Base-by-base conservation (phyloP, 495 filamentous ascomycete species). In the Penicillium macrosclerotiorum region DNA sequence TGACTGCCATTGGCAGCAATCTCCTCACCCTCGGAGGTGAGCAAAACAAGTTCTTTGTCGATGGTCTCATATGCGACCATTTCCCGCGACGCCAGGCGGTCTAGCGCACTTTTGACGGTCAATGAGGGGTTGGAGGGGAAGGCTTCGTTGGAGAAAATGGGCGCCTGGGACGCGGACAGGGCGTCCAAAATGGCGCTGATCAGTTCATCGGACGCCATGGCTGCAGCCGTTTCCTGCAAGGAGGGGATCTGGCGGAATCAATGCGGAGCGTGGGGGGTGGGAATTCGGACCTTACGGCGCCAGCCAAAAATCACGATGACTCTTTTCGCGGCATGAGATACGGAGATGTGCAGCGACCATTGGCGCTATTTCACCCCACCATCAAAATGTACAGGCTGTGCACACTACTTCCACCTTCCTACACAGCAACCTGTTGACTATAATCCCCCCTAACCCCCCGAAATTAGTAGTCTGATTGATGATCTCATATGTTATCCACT, bases 1-100 rank as follows among this genome's bases (percentile, higher is more conserved):
- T 96, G 92, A 55, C 88, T 93, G 38, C 93, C 92, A 70, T 95
- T 83, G 49, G 79, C 75, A 32, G 79, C 84, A 60, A 97, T 90
- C 44, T 76, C 71, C 49, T 87, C 77, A 6, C 81, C 92, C 61
- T 97, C 92, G 6, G 77, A 64, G 22, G 92, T 93, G 51, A 97
- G 69, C 16, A 82, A 60, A n/a, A 83, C 77, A 43, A 88, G 80
- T 64, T 96, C 90, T 42, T 77, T 71, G 43, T 95, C 90, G 19
- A 85, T 74, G 17, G 86, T 84, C 34, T 95, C 83, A 68, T 94
- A 96, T 45, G 74, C 68, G 50, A 96, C 74, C 90, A 98, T 96
- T 20, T 81, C 78, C 49, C 93, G 79, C 22, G 87, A 89, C 12
- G 73, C 82, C 19, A 98, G 78, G 41, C 91, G 78, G 69, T 96